Conservation (phyloP, 2,329 filamentous ascomycete genomes). For the Chrysoporthe deuterocubensis region DNA sequence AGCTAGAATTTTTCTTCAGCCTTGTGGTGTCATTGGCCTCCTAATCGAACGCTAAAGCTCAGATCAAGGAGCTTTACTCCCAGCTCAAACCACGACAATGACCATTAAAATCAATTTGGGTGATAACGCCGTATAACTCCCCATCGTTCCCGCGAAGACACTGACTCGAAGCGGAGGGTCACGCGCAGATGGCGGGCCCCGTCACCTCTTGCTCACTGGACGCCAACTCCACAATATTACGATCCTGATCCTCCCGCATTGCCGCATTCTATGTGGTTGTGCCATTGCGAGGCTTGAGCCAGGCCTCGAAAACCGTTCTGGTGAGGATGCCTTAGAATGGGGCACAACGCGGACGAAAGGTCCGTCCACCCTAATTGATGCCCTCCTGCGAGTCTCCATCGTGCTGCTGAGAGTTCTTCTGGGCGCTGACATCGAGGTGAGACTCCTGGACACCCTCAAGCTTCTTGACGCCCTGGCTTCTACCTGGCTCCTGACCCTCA, state of each 20-base stretch:
- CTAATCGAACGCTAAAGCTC: too few species aligned
- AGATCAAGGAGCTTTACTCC: too few species aligned
- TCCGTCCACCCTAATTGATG: background rate
- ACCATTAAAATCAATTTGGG: too few species aligned
- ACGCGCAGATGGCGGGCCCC: background rate
- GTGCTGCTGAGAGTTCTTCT: background rate
- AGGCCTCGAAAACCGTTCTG: background rate
- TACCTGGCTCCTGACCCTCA: background rate
- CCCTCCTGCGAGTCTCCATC: background rate
- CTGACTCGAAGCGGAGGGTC: background rate
- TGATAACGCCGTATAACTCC: background rate
- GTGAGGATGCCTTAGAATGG: background rate
- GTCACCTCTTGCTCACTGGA: background rate
- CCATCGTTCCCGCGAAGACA: background rate
- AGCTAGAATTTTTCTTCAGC: too few species aligned
- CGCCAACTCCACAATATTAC: background rate
- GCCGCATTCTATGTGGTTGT: background rate
- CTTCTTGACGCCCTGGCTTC: background rate
- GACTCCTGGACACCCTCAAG: background rate
- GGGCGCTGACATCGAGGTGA: background rate
- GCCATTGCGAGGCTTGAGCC: background rate
- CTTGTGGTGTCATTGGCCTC: too few species aligned
- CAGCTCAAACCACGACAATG: too few species aligned
- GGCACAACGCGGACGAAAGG: background rate
- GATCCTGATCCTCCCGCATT: background rate